Percentiles rank a stretch among this genome's conserved stretches.
Evolutionary conservation across 306 rosid species (phyloP).

Genomic region (Prunus mira): DNA sequence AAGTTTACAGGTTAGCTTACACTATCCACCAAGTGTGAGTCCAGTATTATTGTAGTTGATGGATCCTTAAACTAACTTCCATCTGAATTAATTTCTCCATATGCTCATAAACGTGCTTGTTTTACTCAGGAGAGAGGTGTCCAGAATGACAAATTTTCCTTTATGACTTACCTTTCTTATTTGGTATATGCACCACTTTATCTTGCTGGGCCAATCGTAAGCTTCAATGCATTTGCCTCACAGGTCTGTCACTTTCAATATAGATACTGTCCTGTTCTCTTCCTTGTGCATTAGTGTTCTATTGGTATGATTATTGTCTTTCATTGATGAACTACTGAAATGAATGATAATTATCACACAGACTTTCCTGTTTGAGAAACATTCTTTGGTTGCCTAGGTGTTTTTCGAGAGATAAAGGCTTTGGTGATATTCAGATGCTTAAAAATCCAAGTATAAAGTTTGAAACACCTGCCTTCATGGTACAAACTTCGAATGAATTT

Average conservation of each 20-base stretch:
- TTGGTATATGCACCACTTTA: slow-evolving; percentile 89
- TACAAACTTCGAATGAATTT: background rate
- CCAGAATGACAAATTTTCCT: slow-evolving; percentile 54
- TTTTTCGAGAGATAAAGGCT: background rate
- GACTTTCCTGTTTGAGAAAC: background rate
- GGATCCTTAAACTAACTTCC: slow-evolving; percentile 11
- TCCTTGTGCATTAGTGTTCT: slow-evolving; percentile 6
- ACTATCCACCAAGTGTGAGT: slow-evolving; percentile 23
- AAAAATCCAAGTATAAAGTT: background rate
- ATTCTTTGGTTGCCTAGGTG: background rate
- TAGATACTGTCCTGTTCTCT: slow-evolving; percentile 14
- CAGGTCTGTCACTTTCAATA: slow-evolving; percentile 56
- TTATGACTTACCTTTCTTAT: slow-evolving; percentile 64
- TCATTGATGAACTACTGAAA: background rate
- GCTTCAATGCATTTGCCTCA: slow-evolving; percentile 94
- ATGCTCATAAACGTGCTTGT: slow-evolving; percentile 7
- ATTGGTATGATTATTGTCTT: slow-evolving; percentile 13
- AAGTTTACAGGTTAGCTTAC: slow-evolving; percentile 72
- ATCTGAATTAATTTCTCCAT: slow-evolving; percentile 18
- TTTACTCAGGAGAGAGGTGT: slow-evolving; percentile 71
- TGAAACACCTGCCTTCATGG: background rate
- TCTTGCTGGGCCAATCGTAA: slow-evolving; percentile 87
- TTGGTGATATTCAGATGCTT: background rate
- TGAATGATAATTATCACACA: background rate
- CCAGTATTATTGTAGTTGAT: slow-evolving; percentile 16